These are phyloP conservation scores for Morella rubra DNA, from an alignment of 306 rosid genomes.

Conservation along the genomic window DNA sequence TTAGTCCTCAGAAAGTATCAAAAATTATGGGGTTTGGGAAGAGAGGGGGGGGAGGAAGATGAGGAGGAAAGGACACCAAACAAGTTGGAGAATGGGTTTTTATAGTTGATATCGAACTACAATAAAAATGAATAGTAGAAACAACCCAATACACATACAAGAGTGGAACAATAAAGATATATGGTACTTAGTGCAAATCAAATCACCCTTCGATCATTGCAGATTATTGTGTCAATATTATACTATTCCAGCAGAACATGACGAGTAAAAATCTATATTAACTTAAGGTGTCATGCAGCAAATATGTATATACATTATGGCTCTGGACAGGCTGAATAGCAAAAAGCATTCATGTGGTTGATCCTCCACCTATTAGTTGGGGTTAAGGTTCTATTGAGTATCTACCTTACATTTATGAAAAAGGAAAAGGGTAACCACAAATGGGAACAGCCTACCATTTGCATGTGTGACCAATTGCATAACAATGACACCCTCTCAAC, in stretches of 20 bases:
- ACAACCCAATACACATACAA: not conserved
- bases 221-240: no score
- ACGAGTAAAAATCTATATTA: no score
- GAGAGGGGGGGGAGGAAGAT: not conserved
- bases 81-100: not conserved
- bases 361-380: no score
- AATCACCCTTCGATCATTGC: no score
- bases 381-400: not conserved
- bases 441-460: not conserved
- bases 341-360: no score
- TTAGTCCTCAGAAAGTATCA: slow-evolving; percentile 2
- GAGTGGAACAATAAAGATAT: not conserved
- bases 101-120: not conserved
- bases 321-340: no score
- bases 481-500: not conserved
- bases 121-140: not conserved
- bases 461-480: no score
- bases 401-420: not conserved
- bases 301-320: no score
- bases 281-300: no score
- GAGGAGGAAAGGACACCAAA: not conserved
- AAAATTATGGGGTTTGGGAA: no score
- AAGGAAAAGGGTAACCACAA: not conserved
- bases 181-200: not conserved
- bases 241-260: no score